A percentile compares a stretch with the other conserved stretches of the same genome.
Conservation (phyloP, 2,329 filamentous ascomycete species). For the Hypomyces rosellus region DNA sequence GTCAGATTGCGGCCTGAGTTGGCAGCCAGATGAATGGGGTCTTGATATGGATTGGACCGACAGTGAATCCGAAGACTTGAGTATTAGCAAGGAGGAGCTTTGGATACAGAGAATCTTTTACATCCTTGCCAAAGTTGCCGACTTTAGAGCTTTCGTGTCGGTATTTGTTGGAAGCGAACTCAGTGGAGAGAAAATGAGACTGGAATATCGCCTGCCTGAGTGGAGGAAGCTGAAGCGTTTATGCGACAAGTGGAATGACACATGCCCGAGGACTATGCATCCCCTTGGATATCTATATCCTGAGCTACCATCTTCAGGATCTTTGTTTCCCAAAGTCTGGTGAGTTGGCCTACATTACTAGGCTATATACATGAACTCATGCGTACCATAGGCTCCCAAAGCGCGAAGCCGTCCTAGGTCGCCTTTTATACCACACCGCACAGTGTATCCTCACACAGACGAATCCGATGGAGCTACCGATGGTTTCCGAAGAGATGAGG, state of each 20-base stretch:
- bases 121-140: constrained; percentile 78
- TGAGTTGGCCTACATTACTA: constrained; percentile 32
- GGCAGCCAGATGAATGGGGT: constrained; percentile 88
- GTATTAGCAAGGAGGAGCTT: constrained; percentile 61
- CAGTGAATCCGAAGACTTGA: constrained; percentile 41
- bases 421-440: constrained; percentile 83
- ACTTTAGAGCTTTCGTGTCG: constrained; percentile 69
- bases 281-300: constrained; percentile 72
- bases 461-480: constrained; percentile 60
- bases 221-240: constrained; percentile 77
- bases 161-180: constrained; percentile 53
- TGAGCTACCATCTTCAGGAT: constrained; percentile 60
- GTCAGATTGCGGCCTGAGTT: constrained; percentile 79
- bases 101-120: constrained; percentile 90
- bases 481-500: constrained; percentile 60
- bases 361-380: background rate
- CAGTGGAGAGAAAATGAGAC: constrained; percentile 56
- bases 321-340: constrained; percentile 82
- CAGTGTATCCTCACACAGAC: constrained; percentile 75
- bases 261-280: constrained; percentile 78
- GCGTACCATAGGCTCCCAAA: constrained; percentile 62
- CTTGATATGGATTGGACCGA: constrained; percentile 61
- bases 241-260: constrained; percentile 75
- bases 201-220: constrained; percentile 61
- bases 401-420: constrained; percentile 70